Percentiles rank a stretch among this genome's conserved stretches.
These are phyloP conservation scores for Fusarium xyrophilum DNA, from an alignment of 2,329 filamentous ascomycete genomes.

Conservation along the genomic window DNA sequence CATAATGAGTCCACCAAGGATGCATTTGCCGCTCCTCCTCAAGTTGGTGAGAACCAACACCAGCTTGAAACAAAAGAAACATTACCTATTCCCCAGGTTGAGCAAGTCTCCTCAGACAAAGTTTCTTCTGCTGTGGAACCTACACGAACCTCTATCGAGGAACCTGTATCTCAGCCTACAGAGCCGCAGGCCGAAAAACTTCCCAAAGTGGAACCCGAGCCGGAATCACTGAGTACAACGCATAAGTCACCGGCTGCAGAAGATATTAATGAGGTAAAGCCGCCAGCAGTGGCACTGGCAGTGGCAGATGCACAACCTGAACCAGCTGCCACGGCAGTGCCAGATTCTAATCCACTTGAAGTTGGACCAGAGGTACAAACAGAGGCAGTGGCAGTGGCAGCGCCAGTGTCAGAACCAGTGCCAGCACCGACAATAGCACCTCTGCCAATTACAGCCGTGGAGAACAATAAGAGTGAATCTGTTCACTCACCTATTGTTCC, in stretches of 20 bases:
- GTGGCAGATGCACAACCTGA: constrained; percentile 5
- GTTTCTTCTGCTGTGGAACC: constrained; percentile 21
- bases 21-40: constrained; percentile 20
- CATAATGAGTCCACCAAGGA: constrained; percentile 26
- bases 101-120: constrained; percentile 8
- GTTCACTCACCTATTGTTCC: constrained; percentile 15
- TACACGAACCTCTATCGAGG: constrained; percentile 24
- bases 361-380: neutral
- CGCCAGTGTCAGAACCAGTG: neutral
- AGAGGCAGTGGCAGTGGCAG: neutral
- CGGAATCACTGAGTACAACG: constrained; percentile 9
- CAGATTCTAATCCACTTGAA: neutral
- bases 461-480: constrained; percentile 15
- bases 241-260: constrained; percentile 7
- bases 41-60: neutral
- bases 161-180: constrained; percentile 24
- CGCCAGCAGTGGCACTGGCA: neutral
- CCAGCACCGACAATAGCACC: neutral
- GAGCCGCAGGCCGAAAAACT: constrained; percentile 27
- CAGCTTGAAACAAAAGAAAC: constrained; percentile 3
- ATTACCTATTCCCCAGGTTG: constrained; percentile 4
- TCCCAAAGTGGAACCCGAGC: constrained; percentile 33
- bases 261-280: neutral
- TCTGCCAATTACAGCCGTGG: neutral
- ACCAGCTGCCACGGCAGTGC: constrained; percentile 2